These are phyloP conservation scores for Suhomyces bolitotheri DNA, from an alignment of 1,139 yeast genomes.

Conservation along the genomic window DNA sequence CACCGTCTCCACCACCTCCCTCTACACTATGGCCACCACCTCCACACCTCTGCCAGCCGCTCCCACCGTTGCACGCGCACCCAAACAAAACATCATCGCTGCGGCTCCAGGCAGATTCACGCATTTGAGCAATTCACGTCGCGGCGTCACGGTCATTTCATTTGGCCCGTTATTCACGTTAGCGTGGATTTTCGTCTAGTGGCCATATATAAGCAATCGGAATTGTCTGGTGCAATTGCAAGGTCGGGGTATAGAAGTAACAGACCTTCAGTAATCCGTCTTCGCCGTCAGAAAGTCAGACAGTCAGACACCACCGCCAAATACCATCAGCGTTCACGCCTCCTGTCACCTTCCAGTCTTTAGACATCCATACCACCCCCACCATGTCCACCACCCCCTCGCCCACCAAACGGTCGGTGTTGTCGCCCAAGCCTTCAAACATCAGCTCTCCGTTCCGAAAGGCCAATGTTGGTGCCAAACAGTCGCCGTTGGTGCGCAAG, in stretches of 20 bases:
- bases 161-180: not conserved
- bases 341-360: too few relatives aligned
- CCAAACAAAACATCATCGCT: conserved; percentile 4
- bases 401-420: conserved; percentile 30
- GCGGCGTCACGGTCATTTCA: conserved; percentile 1
- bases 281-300: too few relatives aligned
- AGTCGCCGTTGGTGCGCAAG: conserved; percentile 10
- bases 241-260: too few relatives aligned
- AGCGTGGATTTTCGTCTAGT: conserved; percentile 1
- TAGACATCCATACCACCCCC: too few relatives aligned
- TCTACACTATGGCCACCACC: too few relatives aligned
- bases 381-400: conserved; percentile 28
- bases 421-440: conserved; percentile 36
- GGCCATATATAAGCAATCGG: too few relatives aligned
- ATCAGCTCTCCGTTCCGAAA: conserved; percentile 18
- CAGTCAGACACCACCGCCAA: too few relatives aligned
- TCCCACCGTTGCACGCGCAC: conserved; percentile 1
- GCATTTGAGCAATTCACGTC: conserved; percentile 7
- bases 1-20: not conserved
- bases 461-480: conserved; percentile 12
- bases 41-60: not conserved
- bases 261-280: too few relatives aligned
- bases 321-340: too few relatives aligned
- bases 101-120: conserved; percentile 3
- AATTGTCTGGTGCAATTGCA: too few relatives aligned